phyloP scores from a whole-genome alignment of 805 yeast genomes.

The Suhomyces faveliae region DNA sequence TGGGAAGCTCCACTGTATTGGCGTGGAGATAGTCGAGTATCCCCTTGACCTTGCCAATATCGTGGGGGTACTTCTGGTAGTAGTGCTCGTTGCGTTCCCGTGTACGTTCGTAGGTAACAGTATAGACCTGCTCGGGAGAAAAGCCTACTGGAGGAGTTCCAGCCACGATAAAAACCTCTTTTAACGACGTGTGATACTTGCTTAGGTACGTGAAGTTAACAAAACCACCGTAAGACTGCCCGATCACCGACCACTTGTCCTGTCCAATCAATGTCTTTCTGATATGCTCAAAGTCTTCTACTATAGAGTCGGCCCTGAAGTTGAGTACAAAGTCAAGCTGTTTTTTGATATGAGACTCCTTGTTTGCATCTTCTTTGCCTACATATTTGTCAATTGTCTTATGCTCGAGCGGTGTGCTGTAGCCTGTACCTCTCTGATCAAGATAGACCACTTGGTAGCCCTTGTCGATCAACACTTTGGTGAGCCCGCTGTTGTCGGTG shows the following conservation, averaged over 20 bases:
- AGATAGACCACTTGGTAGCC: slow-evolving; percentile 46
- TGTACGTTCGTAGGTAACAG: slow-evolving; percentile 46
- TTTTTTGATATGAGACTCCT: slow-evolving; percentile 12
- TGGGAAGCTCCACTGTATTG: slow-evolving; percentile 41
- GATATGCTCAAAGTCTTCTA: slow-evolving; percentile 49
- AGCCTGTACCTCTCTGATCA: slow-evolving; percentile 66
- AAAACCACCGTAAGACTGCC: slow-evolving; percentile 60
- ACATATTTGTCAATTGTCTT: slow-evolving; percentile 20
- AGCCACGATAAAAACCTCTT: slow-evolving; percentile 50
- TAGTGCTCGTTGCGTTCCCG: slow-evolving; percentile 47
- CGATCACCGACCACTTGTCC: slow-evolving; percentile 50
- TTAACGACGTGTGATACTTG: slow-evolving; percentile 39
- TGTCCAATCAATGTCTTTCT: slow-evolving; percentile 35
- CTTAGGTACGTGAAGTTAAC: slow-evolving; percentile 50
- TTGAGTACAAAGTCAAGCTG: slow-evolving; percentile 42
- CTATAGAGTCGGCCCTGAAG: slow-evolving; percentile 55
- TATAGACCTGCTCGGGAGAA: slow-evolving; percentile 48
- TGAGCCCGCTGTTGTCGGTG: slow-evolving; percentile 30
- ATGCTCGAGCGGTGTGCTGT: slow-evolving; percentile 46
- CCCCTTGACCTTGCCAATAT: slow-evolving; percentile 33
- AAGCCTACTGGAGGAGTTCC: slow-evolving; percentile 55
- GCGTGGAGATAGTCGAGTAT: slow-evolving; percentile 35
- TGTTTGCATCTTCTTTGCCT: slow-evolving; percentile 7
- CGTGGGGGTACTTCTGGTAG: slow-evolving; percentile 50
- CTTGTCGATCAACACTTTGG: slow-evolving; percentile 38